A percentile compares a stretch with the other conserved stretches of the same genome.
These are phyloP conservation scores for Magnusiomyces starmeri DNA, from an alignment of 1,139 yeast genomes.

Conservation along the genomic window DNA sequence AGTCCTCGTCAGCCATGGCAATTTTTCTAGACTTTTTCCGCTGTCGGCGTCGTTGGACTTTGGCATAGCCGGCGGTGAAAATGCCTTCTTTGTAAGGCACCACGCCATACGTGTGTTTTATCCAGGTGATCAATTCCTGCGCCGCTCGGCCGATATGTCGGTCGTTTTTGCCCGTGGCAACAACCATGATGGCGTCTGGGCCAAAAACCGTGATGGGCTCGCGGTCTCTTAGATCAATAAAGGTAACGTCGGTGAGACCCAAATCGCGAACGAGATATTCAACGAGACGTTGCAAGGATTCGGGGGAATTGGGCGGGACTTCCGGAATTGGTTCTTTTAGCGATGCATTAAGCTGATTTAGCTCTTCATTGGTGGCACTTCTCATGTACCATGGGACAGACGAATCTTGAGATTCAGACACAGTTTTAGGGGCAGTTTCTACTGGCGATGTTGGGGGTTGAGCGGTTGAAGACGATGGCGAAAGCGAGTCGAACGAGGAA, in stretches of 20 bases:
- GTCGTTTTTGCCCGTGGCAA: constrained; percentile 73
- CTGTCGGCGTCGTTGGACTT: constrained; percentile 56
- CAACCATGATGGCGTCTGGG: constrained; percentile 42
- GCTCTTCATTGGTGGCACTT: constrained; percentile 18
- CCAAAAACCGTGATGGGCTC: constrained; percentile 43
- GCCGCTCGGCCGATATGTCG: constrained; percentile 73
- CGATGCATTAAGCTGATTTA: constrained; percentile 17
- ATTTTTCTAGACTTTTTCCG: constrained; percentile 47
- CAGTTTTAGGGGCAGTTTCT: not conserved
- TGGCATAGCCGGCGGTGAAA: constrained; percentile 50
- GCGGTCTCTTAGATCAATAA: constrained; percentile 51
- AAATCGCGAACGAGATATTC: constrained; percentile 47
- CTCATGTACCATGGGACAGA: constrained; percentile 29
- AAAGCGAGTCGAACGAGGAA: not conserved
- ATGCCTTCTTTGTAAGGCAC: constrained; percentile 65
- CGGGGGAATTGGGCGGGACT: constrained; percentile 54
- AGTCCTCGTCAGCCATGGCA: constrained; percentile 22
- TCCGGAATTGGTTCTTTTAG: constrained; percentile 25
- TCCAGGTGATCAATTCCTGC: constrained; percentile 43
- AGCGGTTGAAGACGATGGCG: not conserved
- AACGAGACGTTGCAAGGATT: constrained; percentile 41
- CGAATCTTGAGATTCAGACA: not conserved
- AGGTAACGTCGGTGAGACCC: constrained; percentile 54
- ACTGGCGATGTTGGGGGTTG: not conserved
- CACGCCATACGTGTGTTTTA: constrained; percentile 40